These are phyloP conservation scores for Pseudoscleropodium purum DNA, from an alignment of 225 moss, liverwort and hornwort genomes.

Conservation along the genomic window DNA sequence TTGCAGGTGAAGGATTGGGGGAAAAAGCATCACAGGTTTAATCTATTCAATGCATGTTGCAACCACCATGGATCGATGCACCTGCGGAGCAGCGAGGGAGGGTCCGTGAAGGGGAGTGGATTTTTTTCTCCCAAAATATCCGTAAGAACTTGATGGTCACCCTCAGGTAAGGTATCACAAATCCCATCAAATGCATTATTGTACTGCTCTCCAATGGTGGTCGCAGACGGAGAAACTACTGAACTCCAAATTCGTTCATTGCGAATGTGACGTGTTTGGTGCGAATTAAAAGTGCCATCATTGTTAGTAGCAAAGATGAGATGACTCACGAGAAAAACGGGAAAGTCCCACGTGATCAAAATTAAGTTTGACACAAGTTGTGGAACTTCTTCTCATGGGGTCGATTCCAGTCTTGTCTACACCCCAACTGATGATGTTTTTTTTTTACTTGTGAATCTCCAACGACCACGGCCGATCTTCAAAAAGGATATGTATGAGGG, in stretches of 20 bases:
- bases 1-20: constrained; percentile 20
- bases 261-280: background rate
- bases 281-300: background rate
- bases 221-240: background rate
- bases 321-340: background rate
- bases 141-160: background rate
- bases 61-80: constrained; percentile 28
- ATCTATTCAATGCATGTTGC: constrained; percentile 45
- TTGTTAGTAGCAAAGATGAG: background rate
- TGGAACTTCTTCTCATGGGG: too few species aligned
- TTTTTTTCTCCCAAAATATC: background rate
- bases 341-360: background rate
- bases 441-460: background rate
- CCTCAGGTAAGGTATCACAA: background rate
- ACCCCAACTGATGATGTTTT: too few species aligned
- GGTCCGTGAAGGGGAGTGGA: background rate
- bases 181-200: background rate
- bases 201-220: too few species aligned
- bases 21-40: background rate
- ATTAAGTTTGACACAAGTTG: background rate
- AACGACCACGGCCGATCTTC: accelerated
- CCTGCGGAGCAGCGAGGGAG: too few species aligned
- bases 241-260: background rate
- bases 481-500: background rate
- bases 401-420: background rate